Percentiles rank a stretch among this genome's conserved stretches.
Evolutionary conservation across 2,329 filamentous ascomycete species (phyloP).

Genomic region (Aschersonia sp.): DNA sequence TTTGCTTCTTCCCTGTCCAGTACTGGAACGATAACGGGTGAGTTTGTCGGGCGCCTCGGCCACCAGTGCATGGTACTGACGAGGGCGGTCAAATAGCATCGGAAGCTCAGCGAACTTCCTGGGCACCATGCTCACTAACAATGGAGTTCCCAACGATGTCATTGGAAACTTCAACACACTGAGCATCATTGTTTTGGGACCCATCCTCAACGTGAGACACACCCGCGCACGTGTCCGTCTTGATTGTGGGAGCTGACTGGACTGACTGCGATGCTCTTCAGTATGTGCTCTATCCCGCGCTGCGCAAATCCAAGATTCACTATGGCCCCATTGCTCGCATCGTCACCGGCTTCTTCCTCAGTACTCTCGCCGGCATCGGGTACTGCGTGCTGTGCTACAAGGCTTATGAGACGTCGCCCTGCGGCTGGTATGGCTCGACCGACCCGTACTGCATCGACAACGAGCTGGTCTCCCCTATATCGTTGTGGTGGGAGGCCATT

Average conservation of each 20-base stretch:
- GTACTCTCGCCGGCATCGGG: conserved; percentile 36
- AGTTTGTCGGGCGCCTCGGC: neutral
- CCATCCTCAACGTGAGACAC: conserved; percentile 10
- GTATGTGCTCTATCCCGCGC: conserved; percentile 36
- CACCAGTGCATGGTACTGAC: neutral
- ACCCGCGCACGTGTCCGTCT: neutral
- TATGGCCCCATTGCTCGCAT: conserved; percentile 45
- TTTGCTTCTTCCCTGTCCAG: conserved; percentile 25
- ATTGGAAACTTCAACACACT: conserved; percentile 45
- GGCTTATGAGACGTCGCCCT: conserved; percentile 41
- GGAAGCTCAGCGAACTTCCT: conserved; percentile 20
- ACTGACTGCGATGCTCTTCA: neutral
- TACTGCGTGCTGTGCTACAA: conserved; percentile 41
- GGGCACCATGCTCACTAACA: conserved; percentile 26
- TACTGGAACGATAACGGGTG: conserved; percentile 22
- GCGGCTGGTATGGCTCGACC: conserved; percentile 16
- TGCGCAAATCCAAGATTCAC: conserved; percentile 33
- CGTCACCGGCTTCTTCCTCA: conserved; percentile 39
- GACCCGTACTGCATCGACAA: conserved; percentile 9
- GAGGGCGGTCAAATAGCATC: conserved; percentile 9
- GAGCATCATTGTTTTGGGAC: conserved; percentile 35
- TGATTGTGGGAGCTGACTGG: neutral
- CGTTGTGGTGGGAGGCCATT: conserved; percentile 10
- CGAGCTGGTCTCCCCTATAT: conserved; percentile 11
- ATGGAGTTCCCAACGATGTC: conserved; percentile 45